Conservation (phyloP, 345 rosid genomes). For the Linum usitatissimum region DNA sequence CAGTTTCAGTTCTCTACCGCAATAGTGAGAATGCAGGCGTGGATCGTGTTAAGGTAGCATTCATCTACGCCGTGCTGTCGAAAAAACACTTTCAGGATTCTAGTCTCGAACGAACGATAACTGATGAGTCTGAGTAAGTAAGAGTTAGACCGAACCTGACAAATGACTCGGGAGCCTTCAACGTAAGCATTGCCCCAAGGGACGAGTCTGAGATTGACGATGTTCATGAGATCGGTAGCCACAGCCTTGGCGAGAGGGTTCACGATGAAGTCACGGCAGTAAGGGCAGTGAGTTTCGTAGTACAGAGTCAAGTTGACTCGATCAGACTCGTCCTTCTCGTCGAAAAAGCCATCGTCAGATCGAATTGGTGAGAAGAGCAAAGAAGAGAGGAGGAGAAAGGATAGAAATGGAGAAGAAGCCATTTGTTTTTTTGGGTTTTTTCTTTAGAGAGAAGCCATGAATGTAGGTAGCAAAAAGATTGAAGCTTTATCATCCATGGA, state of each 20-base stretch:
- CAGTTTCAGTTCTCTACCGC: not conserved
- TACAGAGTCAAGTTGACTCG: conserved; percentile 19
- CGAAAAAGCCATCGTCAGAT: not conserved
- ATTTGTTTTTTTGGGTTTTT: not conserved
- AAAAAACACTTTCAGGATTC: not conserved
- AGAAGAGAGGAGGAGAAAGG: not conserved
- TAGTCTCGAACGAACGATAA: no score
- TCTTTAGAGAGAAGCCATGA: no score
- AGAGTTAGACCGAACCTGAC: conserved; percentile 25
- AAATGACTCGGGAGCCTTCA: conserved; percentile 21
- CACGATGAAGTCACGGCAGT: conserved; percentile 30
- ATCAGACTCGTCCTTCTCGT: not conserved
- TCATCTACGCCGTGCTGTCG: not conserved
- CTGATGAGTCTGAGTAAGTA: no score
- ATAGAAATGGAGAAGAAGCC: not conserved
- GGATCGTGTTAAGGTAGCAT: not conserved
- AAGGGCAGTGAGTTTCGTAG: conserved; percentile 43
- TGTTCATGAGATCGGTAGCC: conserved; percentile 22
- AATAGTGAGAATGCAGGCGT: not conserved
- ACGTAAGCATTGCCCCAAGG: conserved; percentile 42
- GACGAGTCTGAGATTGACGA: conserved; percentile 36
- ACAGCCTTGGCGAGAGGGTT: conserved; percentile 21
- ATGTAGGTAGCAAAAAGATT: not conserved
- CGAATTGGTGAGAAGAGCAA: not conserved
- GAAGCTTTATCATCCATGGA: not conserved